Evolutionary conservation across 2,329 filamentous ascomycete species (phyloP), one percentile per base, ranked within the genome.

Genomic region (Colletotrichum tropicale): DNA sequence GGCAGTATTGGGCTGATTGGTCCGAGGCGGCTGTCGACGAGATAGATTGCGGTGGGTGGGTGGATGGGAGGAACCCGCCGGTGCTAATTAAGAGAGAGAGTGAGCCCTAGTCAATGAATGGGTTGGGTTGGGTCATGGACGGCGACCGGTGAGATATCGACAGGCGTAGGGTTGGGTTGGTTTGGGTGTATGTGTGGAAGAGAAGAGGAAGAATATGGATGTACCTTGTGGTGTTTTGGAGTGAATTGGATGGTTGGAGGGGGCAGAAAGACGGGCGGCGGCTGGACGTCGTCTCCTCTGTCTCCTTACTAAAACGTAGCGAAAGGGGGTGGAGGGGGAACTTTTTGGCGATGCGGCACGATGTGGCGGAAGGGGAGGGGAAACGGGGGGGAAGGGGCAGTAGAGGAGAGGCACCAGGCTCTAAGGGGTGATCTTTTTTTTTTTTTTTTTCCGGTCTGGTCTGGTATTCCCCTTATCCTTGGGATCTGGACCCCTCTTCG

Each of bases 41-140:
- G 71, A 60, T 73, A 75, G 70, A 73, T 75, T 75, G 64, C 73
- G 70, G 73, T 75, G 73, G 73, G 70, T 55, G 73, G 69, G 43
- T 72, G 70, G 43, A 70, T 72, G 34, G 64, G 65, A 66, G 38
- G 48, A 75, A 67, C 73, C 73, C 73, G 71, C 64, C 64, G 48
- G 56, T 28, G 26, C 73, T 75, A 60, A 60, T 72, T 60, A 67
- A 28, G 56, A 56, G 73, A 73, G 56, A 58, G 73, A 58, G 36
- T 34, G 55, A 71, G 68, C 72, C 72, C 72, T 66, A 55, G 69
- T 62, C 38, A 36, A 55, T 62, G n/a, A 34, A 52, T 62, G 21
- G 55, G 12, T 26, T 16, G 55, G 55, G 21, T 26, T 58, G 55
- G 12, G 58, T 30, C 58, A 58, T 32, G 69, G 43, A 32, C 52